Conservation (phyloP, 768 basidiomycete species). For the Coprinellus aureogranulatus region DNA sequence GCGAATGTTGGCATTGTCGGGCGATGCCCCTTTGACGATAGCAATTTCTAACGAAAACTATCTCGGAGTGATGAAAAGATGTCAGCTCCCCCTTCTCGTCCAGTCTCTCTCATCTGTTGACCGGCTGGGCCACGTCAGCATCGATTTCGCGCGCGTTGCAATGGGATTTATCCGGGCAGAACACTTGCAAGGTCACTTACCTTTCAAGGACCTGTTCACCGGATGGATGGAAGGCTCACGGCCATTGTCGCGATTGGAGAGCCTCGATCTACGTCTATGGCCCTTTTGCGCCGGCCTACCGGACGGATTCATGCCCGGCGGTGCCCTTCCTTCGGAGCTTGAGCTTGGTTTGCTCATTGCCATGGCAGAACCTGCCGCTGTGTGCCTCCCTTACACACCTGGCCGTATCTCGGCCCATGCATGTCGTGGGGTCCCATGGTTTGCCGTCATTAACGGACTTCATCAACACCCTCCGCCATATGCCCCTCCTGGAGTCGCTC, state of each 20-base stretch:
- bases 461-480: too few relatives aligned
- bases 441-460: too few relatives aligned
- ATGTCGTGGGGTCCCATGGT: too few relatives aligned
- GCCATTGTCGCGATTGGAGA: not conserved
- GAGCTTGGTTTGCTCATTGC: not conserved
- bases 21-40: not conserved
- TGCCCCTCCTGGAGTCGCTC: too few relatives aligned
- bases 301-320: not conserved
- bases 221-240: not conserved
- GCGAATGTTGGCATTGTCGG: not conserved
- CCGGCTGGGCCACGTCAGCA: not conserved
- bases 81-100: not conserved
- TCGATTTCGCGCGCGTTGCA: too few relatives aligned
- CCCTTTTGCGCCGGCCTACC: too few relatives aligned
- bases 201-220: too few relatives aligned
- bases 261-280: too few relatives aligned
- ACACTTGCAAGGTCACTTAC: too few relatives aligned
- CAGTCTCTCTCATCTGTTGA: not conserved
- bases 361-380: not conserved
- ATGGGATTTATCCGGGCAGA: too few relatives aligned
- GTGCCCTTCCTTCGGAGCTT: not conserved
- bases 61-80: not conserved
- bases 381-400: not conserved
- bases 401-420: too few relatives aligned
- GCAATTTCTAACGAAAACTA: not conserved